Evolutionary conservation across 805 yeast species (phyloP).

Genomic region (Spathaspora hagerdaliae): DNA sequence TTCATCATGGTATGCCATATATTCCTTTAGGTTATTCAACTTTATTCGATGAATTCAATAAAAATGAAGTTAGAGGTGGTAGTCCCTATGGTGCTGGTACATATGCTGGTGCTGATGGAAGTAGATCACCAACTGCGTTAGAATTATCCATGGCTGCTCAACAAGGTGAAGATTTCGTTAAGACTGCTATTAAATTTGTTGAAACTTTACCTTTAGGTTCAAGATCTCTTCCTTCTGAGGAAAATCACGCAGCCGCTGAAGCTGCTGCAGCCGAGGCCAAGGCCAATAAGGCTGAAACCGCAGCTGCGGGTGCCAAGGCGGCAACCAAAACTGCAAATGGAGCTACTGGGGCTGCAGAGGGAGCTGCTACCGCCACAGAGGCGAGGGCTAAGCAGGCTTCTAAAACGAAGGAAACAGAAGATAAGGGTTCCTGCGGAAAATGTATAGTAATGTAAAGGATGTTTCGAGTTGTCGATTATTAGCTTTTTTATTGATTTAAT

Average conservation of each 20-base stretch:
- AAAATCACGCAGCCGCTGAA: background rate
- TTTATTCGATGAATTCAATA: slow-evolving; percentile 50
- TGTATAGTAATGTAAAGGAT: slow-evolving; percentile 15
- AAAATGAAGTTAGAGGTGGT: slow-evolving; percentile 74
- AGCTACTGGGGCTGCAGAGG: slow-evolving; percentile 1
- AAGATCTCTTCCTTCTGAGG: background rate
- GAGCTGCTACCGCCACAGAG: slow-evolving; percentile 1
- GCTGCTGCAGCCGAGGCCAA: background rate
- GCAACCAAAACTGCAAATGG: background rate
- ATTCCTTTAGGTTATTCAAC: slow-evolving; percentile 73
- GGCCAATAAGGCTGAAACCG: background rate
- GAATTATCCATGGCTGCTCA: slow-evolving; percentile 60
- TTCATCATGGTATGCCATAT: slow-evolving; percentile 74
- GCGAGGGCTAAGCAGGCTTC: slow-evolving; percentile 11
- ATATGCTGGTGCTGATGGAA: slow-evolving; percentile 71
- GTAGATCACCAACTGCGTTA: slow-evolving; percentile 59
- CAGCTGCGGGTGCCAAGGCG: slow-evolving; percentile 1
- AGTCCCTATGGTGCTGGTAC: slow-evolving; percentile 89
- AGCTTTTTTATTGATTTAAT: no score
- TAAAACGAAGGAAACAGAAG: slow-evolving; percentile 11
- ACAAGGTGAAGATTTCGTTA: slow-evolving; percentile 63
- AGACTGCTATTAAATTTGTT: slow-evolving; percentile 14
- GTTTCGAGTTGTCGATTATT: background rate
- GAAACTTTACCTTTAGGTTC: background rate
- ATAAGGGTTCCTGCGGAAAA: slow-evolving; percentile 10